Evolutionary conservation across 371 early-diverging fungal species (phyloP).

Genomic region (Mortierella sp.): DNA sequence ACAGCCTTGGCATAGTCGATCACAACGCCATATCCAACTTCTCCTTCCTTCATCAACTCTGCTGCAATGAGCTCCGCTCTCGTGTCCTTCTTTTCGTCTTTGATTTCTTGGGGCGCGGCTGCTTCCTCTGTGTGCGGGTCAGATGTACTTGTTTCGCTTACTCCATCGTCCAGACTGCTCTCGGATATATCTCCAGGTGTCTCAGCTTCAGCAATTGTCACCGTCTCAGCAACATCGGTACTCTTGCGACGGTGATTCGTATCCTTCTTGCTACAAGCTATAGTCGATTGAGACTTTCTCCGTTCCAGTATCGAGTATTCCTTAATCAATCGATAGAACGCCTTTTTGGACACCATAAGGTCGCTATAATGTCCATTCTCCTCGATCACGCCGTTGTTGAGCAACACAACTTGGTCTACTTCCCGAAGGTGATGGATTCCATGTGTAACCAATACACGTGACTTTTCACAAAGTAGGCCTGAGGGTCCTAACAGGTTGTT

Average conservation of each 20-base stretch:
- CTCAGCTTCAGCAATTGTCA: background rate
- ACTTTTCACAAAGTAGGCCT: slow-evolving; percentile 81
- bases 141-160: slow-evolving; percentile 36
- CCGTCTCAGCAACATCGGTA: background rate
- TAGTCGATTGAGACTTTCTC: background rate
- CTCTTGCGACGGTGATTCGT: background rate
- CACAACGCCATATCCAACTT: slow-evolving; percentile 12
- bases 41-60: slow-evolving; percentile 28
- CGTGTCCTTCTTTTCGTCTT: slow-evolving; percentile 14
- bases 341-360: slow-evolving; percentile 55
- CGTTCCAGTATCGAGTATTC: slow-evolving; percentile 21
- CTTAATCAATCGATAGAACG: slow-evolving; percentile 62
- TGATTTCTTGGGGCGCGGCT: background rate
- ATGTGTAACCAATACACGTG: slow-evolving; percentile 93
- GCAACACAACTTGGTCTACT: slow-evolving; percentile 64
- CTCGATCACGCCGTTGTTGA: slow-evolving; percentile 65
- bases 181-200: background rate
- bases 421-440: slow-evolving; percentile 83
- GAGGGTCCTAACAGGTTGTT: slow-evolving; percentile 83
- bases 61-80: slow-evolving; percentile 21
- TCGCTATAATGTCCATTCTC: slow-evolving; percentile 65
- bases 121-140: slow-evolving; percentile 50
- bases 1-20: slow-evolving; percentile 18
- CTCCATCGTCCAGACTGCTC: slow-evolving; percentile 50
- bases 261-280: background rate